Evolutionary conservation across 768 basidiomycete species (phyloP).

Genomic region (Pisolithus tinctorius): DNA sequence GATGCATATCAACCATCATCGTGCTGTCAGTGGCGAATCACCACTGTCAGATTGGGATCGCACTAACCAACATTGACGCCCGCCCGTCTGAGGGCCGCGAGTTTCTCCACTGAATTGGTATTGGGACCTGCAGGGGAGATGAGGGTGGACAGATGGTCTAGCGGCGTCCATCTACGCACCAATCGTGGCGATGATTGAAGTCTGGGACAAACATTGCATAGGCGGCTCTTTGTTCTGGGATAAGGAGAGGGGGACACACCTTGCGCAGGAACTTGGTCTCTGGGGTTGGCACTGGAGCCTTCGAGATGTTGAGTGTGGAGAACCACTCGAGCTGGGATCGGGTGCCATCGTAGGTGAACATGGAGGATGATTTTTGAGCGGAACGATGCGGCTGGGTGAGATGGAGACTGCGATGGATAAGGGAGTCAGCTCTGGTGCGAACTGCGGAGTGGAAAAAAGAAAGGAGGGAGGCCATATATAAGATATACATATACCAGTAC

Average conservation of each 20-base stretch:
- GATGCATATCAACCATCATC: background rate
- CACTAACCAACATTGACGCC: slow-evolving; percentile 94
- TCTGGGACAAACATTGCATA: slow-evolving; percentile 43
- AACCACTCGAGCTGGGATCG: slow-evolving; percentile 92
- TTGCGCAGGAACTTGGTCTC: slow-evolving; percentile 87
- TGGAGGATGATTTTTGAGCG: slow-evolving; percentile 17
- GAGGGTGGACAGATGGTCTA: slow-evolving; percentile 1
- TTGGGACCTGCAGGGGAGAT: slow-evolving; percentile 68
- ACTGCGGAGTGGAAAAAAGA: slow-evolving; percentile 9
- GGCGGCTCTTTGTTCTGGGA: background rate
- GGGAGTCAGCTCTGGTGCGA: slow-evolving; percentile 12
- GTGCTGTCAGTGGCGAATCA: slow-evolving; percentile 2
- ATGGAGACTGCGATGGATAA: background rate
- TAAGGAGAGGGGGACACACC: slow-evolving; percentile 38
- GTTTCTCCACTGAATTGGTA: slow-evolving; percentile 86
- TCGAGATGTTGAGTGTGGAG: slow-evolving; percentile 68
- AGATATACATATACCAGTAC: too few species aligned
- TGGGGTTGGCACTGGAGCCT: slow-evolving; percentile 64
- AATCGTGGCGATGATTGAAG: slow-evolving; percentile 97
- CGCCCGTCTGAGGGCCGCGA: slow-evolving; percentile 75
- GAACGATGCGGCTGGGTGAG: slow-evolving; percentile 3
- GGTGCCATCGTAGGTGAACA: slow-evolving; percentile 55
- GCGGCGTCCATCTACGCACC: slow-evolving; percentile 41
- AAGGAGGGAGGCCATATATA: slow-evolving; percentile 2
- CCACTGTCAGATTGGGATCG: background rate